Evolutionary conservation across 2,329 filamentous ascomycete species (phyloP).

Genomic region (Penicillium sp.): DNA sequence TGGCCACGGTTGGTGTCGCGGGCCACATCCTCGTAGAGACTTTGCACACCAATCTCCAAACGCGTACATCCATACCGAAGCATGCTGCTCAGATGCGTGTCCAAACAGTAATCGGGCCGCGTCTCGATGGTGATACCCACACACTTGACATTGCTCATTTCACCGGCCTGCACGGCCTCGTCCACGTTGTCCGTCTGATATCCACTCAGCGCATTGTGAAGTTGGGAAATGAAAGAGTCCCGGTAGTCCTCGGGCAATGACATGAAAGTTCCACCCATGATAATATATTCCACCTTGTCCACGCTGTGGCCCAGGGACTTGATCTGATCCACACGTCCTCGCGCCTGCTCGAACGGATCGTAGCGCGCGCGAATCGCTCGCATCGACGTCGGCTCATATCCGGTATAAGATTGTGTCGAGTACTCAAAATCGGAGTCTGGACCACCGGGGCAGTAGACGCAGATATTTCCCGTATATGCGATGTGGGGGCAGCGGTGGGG

Average conservation of each 20-base stretch:
- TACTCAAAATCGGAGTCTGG: conserved; percentile 99
- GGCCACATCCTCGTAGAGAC: conserved; percentile 96
- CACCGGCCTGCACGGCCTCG: conserved; percentile 86
- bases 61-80: conserved; percentile 95
- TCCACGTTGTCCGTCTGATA: conserved; percentile 94
- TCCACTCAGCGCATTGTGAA: conserved; percentile 94
- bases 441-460: conserved; percentile 95
- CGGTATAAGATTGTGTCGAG: conserved; percentile 97
- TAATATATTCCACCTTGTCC: conserved; percentile 99
- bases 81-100: conserved; percentile 94
- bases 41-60: conserved; percentile 92
- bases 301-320: conserved; percentile 93
- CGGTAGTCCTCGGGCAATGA: conserved; percentile 83
- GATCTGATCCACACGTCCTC: conserved; percentile 93
- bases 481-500: conserved; percentile 97
- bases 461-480: conserved; percentile 97
- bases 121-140: conserved; percentile 99
- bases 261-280: conserved; percentile 99
- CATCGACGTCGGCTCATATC: conserved; percentile 98
- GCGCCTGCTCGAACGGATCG: conserved; percentile 94
- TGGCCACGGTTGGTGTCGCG: conserved; percentile 95
- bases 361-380: conserved; percentile 94
- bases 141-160: conserved; percentile 96
- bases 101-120: conserved; percentile 90
- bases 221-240: conserved; percentile 87